Evolutionary conservation across 495 filamentous ascomycete genomes (phyloP).

Genomic region (Penicillium taxi): DNA sequence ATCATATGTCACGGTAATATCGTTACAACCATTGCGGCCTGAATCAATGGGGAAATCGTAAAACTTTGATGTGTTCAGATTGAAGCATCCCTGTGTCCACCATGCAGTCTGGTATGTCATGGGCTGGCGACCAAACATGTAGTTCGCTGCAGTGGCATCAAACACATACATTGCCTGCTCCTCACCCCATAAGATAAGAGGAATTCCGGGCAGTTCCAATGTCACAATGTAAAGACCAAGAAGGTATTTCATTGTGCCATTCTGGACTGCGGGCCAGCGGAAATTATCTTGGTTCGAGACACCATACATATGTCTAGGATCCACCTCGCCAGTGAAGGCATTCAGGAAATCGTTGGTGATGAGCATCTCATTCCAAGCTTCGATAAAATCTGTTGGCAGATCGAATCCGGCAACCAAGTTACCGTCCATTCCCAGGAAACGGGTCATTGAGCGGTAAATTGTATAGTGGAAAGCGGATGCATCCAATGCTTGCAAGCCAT

Average conservation of each 20-base stretch:
- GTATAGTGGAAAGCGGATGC: constrained; percentile 43
- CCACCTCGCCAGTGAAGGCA: constrained; percentile 42
- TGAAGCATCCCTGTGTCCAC: constrained; percentile 47
- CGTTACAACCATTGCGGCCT: constrained; percentile 36
- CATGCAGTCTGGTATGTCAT: constrained; percentile 44
- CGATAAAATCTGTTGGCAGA: constrained; percentile 35
- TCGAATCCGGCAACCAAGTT: constrained; percentile 33
- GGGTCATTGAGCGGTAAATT: constrained; percentile 40
- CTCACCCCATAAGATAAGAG: constrained; percentile 44
- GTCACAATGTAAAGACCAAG: constrained; percentile 41
- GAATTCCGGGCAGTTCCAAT: constrained; percentile 42
- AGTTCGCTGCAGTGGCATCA: constrained; percentile 42
- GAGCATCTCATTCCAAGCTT: constrained; percentile 38
- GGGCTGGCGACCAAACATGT: constrained; percentile 42
- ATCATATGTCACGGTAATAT: constrained; percentile 42
- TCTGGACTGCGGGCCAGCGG: constrained; percentile 42
- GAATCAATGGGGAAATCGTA: constrained; percentile 39
- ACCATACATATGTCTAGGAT: constrained; percentile 46
- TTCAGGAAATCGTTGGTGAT: constrained; percentile 41
- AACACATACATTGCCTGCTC: constrained; percentile 46
- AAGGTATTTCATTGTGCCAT: constrained; percentile 40
- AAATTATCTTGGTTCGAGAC: constrained; percentile 47
- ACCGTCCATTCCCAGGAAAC: constrained; percentile 45
- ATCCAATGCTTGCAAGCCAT: constrained; percentile 35
- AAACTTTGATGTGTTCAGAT: constrained; percentile 37